phyloP scores from a whole-genome alignment of 2,329 filamentous ascomycete genomes.

The Orbilia javanica region DNA sequence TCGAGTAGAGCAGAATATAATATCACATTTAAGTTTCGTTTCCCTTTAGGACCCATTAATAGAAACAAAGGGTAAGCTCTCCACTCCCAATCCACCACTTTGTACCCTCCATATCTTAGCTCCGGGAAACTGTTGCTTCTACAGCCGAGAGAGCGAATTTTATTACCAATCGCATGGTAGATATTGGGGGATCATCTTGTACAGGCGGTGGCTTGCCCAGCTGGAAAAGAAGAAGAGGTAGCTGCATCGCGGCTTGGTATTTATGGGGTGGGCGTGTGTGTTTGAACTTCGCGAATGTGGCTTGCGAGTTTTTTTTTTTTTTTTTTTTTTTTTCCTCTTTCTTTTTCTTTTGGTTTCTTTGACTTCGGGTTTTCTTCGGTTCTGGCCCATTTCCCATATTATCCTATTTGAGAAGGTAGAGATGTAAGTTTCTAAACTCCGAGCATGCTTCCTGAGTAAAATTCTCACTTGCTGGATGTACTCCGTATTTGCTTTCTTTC shows the following conservation, averaged over 20 bases:
- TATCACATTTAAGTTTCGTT: slow-evolving; percentile 32
- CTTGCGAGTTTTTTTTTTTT: background rate
- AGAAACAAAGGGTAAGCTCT: slow-evolving; percentile 18
- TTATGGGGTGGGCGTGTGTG: background rate
- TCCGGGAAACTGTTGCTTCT: slow-evolving; percentile 24
- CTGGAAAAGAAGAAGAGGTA: slow-evolving; percentile 19
- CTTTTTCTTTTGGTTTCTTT: background rate
- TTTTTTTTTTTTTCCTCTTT: background rate
- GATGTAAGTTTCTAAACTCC: slow-evolving; percentile 7
- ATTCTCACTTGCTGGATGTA: background rate
- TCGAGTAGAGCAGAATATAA: slow-evolving; percentile 17
- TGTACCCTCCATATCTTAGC: slow-evolving; percentile 3
- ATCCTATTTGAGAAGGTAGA: slow-evolving; percentile 22
- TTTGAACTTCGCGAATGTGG: slow-evolving; percentile 13
- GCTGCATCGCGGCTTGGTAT: slow-evolving; percentile 11
- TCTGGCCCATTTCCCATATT: background rate
- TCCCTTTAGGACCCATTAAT: slow-evolving; percentile 11
- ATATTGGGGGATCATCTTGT: slow-evolving; percentile 18
- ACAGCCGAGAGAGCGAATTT: slow-evolving; percentile 34
- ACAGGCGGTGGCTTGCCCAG: slow-evolving; percentile 31
- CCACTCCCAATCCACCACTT: background rate
- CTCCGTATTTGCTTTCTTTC: background rate
- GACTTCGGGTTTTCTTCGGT: background rate
- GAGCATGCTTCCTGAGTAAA: background rate
- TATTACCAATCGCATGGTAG: slow-evolving; percentile 25